Percentiles rank a stretch among this genome's conserved stretches.
Evolutionary conservation across 2,329 filamentous ascomycete genomes (phyloP).

Genomic region (Aureobasidium mangrovei): DNA sequence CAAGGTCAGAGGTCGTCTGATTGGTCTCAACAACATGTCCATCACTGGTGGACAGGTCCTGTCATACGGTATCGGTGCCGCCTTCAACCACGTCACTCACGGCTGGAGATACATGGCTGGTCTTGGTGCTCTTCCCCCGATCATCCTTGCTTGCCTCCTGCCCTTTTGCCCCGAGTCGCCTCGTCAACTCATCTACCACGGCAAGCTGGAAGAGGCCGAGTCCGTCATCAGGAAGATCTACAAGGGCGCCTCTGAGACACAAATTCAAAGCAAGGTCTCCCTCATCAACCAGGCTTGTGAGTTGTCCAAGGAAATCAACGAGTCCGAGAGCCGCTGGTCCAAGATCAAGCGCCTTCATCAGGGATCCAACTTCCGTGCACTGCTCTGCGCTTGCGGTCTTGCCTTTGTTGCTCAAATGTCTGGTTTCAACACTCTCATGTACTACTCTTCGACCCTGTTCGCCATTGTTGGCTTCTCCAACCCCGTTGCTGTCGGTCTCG

Average conservation of each 20-base stretch:
- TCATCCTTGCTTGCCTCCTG: slow-evolving; percentile 28
- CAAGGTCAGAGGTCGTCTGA: slow-evolving; percentile 29
- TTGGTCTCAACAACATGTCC: slow-evolving; percentile 33
- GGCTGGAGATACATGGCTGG: slow-evolving; percentile 30
- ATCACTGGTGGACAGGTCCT: slow-evolving; percentile 26
- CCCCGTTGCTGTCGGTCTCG: slow-evolving; percentile 70
- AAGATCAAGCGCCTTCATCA: slow-evolving; percentile 27
- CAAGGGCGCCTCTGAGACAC: slow-evolving; percentile 17
- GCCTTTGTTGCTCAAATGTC: slow-evolving; percentile 24
- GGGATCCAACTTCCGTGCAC: slow-evolving; percentile 30
- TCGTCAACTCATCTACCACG: slow-evolving; percentile 32
- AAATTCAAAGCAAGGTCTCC: slow-evolving; percentile 20
- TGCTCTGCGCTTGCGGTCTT: slow-evolving; percentile 32
- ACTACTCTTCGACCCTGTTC: slow-evolving; percentile 28
- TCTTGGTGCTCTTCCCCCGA: slow-evolving; percentile 29
- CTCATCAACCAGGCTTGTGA: slow-evolving; percentile 25
- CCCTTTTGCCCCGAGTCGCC: slow-evolving; percentile 30
- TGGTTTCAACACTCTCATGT: slow-evolving; percentile 50
- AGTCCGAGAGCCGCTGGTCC: slow-evolving; percentile 25
- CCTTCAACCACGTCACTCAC: slow-evolving; percentile 26
- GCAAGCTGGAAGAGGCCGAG: slow-evolving; percentile 26
- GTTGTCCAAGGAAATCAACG: slow-evolving; percentile 23
- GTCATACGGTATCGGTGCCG: slow-evolving; percentile 27
- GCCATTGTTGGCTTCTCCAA: slow-evolving; percentile 63
- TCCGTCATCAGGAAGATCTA: slow-evolving; percentile 31